A percentile compares a stretch with the other conserved stretches of the same genome.
These are phyloP conservation scores for Boletus tylopilopsis DNA, from an alignment of 768 basidiomycete genomes.

Conservation along the genomic window DNA sequence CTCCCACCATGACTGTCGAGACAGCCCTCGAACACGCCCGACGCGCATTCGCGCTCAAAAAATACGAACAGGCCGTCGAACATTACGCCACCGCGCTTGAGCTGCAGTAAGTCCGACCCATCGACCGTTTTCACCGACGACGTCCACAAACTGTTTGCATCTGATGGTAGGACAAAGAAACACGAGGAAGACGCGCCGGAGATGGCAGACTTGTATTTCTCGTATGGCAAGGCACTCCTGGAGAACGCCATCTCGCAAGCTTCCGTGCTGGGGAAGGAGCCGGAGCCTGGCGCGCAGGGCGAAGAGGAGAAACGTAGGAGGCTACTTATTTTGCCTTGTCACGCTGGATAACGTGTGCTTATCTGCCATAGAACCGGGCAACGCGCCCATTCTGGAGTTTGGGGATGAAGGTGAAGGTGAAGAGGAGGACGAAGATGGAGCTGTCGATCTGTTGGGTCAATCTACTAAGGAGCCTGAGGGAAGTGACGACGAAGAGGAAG, in stretches of 20 bases:
- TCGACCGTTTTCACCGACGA: too few relatives aligned
- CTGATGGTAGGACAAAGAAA: slow-evolving; percentile 74
- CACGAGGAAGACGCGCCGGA: slow-evolving; percentile 79
- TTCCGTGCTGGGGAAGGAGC: slow-evolving; percentile 86
- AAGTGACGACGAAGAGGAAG: slow-evolving; percentile 53
- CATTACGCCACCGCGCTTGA: slow-evolving; percentile 84
- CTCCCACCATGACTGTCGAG: slow-evolving; percentile 39
- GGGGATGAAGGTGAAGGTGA: slow-evolving; percentile 73
- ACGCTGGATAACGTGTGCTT: not conserved
- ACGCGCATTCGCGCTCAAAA: slow-evolving; percentile 84
- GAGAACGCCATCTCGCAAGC: slow-evolving; percentile 88
- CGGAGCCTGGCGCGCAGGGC: slow-evolving; percentile 44
- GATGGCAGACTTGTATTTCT: slow-evolving; percentile 83
- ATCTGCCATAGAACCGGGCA: slow-evolving; percentile 34
- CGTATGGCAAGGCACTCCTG: slow-evolving; percentile 89
- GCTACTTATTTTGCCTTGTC: not conserved
- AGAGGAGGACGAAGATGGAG: slow-evolving; percentile 50
- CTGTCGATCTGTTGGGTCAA: slow-evolving; percentile 64
- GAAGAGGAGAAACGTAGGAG: slow-evolving; percentile 39
- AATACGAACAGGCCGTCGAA: slow-evolving; percentile 83
- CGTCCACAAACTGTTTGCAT: too few relatives aligned
- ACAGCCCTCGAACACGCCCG: slow-evolving; percentile 72
- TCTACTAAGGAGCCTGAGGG: slow-evolving; percentile 49
- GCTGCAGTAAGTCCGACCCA: slow-evolving; percentile 56
- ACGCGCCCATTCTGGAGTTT: slow-evolving; percentile 70